Conservation (phyloP, 2,329 filamentous ascomycete genomes). For the Xylariaceae sp. region DNA sequence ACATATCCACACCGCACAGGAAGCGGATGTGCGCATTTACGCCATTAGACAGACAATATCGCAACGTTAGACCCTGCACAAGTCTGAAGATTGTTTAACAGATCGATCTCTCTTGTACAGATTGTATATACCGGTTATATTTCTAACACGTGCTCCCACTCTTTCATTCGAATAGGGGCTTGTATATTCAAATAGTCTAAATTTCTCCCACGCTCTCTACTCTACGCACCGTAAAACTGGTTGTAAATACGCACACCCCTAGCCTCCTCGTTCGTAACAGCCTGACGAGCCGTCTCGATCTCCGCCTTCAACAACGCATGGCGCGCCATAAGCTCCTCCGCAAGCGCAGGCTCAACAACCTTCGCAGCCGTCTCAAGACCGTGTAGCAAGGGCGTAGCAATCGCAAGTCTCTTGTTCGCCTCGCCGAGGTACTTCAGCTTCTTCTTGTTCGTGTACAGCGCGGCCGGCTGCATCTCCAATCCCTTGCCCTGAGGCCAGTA, state of each 20-base stretch:
- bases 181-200: not conserved
- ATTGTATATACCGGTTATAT: conserved; percentile 17
- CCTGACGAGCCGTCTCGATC: conserved; percentile 31
- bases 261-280: not conserved
- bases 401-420: conserved; percentile 34
- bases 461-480: conserved; percentile 34
- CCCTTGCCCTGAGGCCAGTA: conserved; percentile 39
- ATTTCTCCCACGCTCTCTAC: not conserved
- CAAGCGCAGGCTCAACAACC: conserved; percentile 35
- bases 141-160: conserved; percentile 11
- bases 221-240: conserved; percentile 27
- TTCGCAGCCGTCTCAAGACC: conserved; percentile 43
- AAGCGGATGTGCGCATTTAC: not conserved
- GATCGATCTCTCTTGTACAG: conserved; percentile 13
- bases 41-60: not conserved
- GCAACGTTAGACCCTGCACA: not conserved
- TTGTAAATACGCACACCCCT: conserved; percentile 30
- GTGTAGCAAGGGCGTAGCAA: conserved; percentile 37
- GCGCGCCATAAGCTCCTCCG: conserved; percentile 37
- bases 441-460: conserved; percentile 26
- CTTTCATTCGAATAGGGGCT: not conserved
- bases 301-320: conserved; percentile 36
- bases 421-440: conserved; percentile 33
- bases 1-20: not conserved
- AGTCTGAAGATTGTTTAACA: not conserved